phyloP scores from a whole-genome alignment of 2,329 filamentous ascomycete species.

The Biscogniauxia marginata region DNA sequence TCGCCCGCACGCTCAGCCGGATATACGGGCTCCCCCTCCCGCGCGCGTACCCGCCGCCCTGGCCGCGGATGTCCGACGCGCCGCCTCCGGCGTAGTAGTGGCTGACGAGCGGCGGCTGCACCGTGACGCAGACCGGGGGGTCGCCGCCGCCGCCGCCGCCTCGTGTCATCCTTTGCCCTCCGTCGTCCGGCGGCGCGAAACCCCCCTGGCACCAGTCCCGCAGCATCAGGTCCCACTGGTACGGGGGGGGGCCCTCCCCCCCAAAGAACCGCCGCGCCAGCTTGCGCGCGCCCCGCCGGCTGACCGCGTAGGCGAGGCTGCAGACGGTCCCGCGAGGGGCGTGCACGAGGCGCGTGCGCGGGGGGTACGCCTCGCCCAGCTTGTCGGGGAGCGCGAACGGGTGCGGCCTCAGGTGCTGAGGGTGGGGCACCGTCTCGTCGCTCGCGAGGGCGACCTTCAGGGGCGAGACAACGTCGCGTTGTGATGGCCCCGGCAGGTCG shows the following conservation, averaged over 20 bases:
- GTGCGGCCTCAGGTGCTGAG: conserved; percentile 27
- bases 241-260: conserved; percentile 21
- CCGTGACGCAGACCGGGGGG: conserved; percentile 27
- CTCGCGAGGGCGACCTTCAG: conserved; percentile 14
- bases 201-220: conserved; percentile 26
- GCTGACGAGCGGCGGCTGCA: conserved; percentile 29
- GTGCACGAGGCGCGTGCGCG: conserved; percentile 38
- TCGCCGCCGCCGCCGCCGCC: neutral
- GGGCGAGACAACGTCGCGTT: neutral
- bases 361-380: conserved; percentile 23
- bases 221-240: conserved; percentile 30
- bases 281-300: conserved; percentile 35
- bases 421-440: conserved; percentile 24
- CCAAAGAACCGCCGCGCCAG: conserved; percentile 32
- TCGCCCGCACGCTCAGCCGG: conserved; percentile 24
- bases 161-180: neutral
- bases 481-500: conserved; percentile 13
- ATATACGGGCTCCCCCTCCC: conserved; percentile 26
- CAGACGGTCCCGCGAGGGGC: conserved; percentile 34
- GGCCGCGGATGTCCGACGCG: conserved; percentile 24
- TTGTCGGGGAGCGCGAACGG: conserved; percentile 23
- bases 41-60: conserved; percentile 24
- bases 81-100: conserved; percentile 21
- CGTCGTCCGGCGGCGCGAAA: neutral
- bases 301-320: conserved; percentile 39